Percentiles rank a stretch among this genome's conserved stretches.
Evolutionary conservation across 805 yeast genomes (phyloP).

Genomic region (Suhomyces canberraensis): DNA sequence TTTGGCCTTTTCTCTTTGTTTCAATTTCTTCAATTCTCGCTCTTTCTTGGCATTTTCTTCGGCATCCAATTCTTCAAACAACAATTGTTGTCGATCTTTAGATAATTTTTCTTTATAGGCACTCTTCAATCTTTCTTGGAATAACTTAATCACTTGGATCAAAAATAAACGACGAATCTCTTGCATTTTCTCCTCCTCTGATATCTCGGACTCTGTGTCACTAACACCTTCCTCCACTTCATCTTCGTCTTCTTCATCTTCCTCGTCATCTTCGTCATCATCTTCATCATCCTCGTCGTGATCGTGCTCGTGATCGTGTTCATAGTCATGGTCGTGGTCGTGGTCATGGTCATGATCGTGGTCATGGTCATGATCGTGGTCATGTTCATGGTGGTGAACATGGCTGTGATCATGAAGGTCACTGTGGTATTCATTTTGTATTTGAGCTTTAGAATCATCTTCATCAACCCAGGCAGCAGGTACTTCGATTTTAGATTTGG

Average conservation of each 20-base stretch:
- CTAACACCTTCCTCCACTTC: slow-evolving; percentile 41
- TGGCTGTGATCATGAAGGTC: slow-evolving; percentile 11
- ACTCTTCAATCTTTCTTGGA: slow-evolving; percentile 67
- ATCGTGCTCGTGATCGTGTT: slow-evolving; percentile 19
- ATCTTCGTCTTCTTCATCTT: slow-evolving; percentile 28
- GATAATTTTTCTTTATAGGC: slow-evolving; percentile 81
- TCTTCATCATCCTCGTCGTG: slow-evolving; percentile 6
- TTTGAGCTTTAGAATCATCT: slow-evolving; percentile 10
- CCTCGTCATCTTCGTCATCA: slow-evolving; percentile 3
- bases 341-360: slow-evolving; percentile 26
- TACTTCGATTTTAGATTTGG: slow-evolving; percentile 5
- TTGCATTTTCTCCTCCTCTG: slow-evolving; percentile 61
- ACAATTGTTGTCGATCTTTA: slow-evolving; percentile 61
- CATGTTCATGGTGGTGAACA: slow-evolving; percentile 1
- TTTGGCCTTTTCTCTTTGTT: slow-evolving; percentile 64
- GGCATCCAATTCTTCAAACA: slow-evolving; percentile 66
- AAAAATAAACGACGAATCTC: slow-evolving; percentile 81
- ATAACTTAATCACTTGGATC: slow-evolving; percentile 71
- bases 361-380: too few relatives aligned
- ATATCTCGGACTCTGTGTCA: slow-evolving; percentile 34
- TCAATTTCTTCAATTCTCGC: slow-evolving; percentile 61
- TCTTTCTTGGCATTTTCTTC: slow-evolving; percentile 65
- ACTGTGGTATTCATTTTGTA: neutral
- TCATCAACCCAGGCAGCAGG: slow-evolving; percentile 21
- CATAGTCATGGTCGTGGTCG: slow-evolving; percentile 25